Evolutionary conservation across 2,329 filamentous ascomycete genomes (phyloP), one percentile per base, ranked within the genome.

Genomic region (Simplicillium sp.): DNA sequence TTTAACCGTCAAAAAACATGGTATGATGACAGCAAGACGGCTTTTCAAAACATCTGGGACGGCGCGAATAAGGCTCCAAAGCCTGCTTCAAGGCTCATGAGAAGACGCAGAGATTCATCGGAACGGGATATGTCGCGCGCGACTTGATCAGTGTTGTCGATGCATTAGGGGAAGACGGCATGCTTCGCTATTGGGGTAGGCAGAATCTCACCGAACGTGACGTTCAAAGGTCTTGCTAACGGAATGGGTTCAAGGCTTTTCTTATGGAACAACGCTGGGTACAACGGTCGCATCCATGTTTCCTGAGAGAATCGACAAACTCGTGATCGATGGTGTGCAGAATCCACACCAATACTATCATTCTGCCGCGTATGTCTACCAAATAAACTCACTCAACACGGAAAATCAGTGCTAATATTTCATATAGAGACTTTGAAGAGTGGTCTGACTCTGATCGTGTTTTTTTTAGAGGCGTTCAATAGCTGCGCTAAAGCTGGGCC

Each of bases 241-340:
- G 20, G 6, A 25, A 6, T 25, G 6, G 6, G 9, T 6, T 25
- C 9, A 25, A 25, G 20, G 20, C 9, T 50, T 60, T 42, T 67
- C 62, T 2, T 68, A 68, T 40, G 65, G 65, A 11, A 62, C 60
- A 1, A 48, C 57, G 4, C 46, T 69, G 1, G 66, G 66, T 7
- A 51, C 53, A 3, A 64, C 58, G 0, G 49, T 60, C 11, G 61
- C 61, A 7, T 58, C 61, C 14, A 62, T 69, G 58, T 66, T 66
- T 42, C 66, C 65, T 1, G 59, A 66, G 15, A 52, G 57, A 31
- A 53, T 67, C 17, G 62, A 62, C 15, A 53, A 53, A 29, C 40
- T 67, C 9, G 44, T 67, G 11, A 44, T 68, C 2, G 65, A 68
- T 44, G 60, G 60, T 38, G 53, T 57, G 5, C 40, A 53, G 17